Evolutionary conservation across 805 yeast species (phyloP), one percentile per base, ranked within the genome.

Genomic region (Candida dajiaensis): DNA sequence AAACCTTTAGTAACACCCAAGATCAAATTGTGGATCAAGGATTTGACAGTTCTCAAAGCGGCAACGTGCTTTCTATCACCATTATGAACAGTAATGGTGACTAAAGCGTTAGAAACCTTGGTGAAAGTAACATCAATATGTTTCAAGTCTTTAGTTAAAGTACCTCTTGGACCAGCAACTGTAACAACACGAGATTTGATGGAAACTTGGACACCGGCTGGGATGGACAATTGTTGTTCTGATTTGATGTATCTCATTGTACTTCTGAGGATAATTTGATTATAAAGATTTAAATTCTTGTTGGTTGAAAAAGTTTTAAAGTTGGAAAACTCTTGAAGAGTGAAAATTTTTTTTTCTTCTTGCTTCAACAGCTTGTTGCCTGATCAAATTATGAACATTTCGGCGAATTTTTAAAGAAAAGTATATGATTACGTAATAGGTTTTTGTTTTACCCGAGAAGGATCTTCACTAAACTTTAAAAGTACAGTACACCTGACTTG

Each of bases 1-100:
- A 77, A 92, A 76, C 98, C 99, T 80, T 83, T 83, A 73, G 99
- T 94, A 71, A 94, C 99, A 86, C 99, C 99, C 62, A 85, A 87
- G 76, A 94, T 73, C 83, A 94, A 75, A 87, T 94, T 94, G 70
- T 88, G 70, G 65, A 94, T 80, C 72, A 94, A 78, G 58, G 98
- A 88, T 80, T 89, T 90, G 74, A 94, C 98, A 55, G 99, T 92
- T 82, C 98, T 90, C 72, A 94, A 81, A 69, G 97, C 85, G 72
- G 99, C 99, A 72, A 94, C 98, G 78, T 94, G 99, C 85, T 92
- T 92, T 83, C 98, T 89, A 86, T 89, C 96, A 79, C 98, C 99
- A 73, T 92, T 89, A 84, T 86, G 95, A 61, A 94, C 97, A 64
- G 89, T 78, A 71, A 94, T 81, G 77, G 84, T 87, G 76, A 94